phyloP scores from a whole-genome alignment of 164 flowering plant species.

The Paratinospora sagittata region DNA sequence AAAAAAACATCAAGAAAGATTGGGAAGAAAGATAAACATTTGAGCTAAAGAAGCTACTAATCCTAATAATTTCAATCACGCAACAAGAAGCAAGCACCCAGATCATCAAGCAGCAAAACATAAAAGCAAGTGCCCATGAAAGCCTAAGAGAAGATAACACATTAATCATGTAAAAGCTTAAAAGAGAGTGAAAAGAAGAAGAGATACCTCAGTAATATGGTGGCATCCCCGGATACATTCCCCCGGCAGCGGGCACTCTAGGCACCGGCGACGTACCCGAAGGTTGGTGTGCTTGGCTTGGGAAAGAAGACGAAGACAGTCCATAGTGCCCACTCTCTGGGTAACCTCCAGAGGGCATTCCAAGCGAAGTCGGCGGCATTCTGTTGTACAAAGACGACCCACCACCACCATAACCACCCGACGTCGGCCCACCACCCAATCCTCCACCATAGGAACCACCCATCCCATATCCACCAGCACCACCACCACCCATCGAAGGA shows the following conservation, averaged over 20 bases:
- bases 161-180: not conserved
- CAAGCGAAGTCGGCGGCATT: slow-evolving; percentile 51
- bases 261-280: slow-evolving; percentile 59
- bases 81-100: not conserved
- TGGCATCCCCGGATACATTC: slow-evolving; percentile 59
- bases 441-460: slow-evolving; percentile 25
- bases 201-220: slow-evolving; percentile 67
- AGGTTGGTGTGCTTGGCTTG: slow-evolving; percentile 54
- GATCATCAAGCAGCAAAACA: not conserved
- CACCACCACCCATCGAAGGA: slow-evolving; percentile 37
- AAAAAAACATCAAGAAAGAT: too few relatives aligned
- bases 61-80: too few relatives aligned
- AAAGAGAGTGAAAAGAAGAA: not conserved
- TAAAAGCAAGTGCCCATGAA: not conserved
- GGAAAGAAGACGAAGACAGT: slow-evolving; percentile 42
- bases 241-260: slow-evolving; percentile 66
- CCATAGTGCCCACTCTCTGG: slow-evolving; percentile 60
- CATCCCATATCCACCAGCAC: slow-evolving; percentile 30
- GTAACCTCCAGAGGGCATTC: slow-evolving; percentile 61
- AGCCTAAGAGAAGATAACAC: not conserved
- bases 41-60: too few relatives aligned
- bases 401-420: slow-evolving; percentile 22
- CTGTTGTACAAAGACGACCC: slow-evolving; percentile 47
- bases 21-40: not conserved
- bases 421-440: slow-evolving; percentile 11